Evolutionary conservation across 139 green algal genomes (phyloP).

Genomic region (Penium margaritaceum): DNA sequence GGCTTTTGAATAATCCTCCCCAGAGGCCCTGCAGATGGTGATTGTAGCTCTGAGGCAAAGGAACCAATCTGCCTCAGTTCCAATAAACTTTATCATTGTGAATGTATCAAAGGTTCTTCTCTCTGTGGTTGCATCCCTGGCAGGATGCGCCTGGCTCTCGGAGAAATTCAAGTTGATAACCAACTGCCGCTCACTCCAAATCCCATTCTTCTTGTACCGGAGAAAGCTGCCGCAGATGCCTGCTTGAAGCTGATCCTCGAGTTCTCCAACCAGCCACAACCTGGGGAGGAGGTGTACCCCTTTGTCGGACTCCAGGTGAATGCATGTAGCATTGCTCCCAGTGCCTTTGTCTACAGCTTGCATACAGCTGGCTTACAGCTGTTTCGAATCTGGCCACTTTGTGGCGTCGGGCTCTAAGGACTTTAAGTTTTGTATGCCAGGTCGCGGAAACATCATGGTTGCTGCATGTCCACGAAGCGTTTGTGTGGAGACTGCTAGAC

Average conservation of each 20-base stretch:
- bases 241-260: neutral
- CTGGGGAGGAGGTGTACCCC: neutral
- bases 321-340: neutral
- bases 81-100: no score
- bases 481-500: conserved; percentile 25
- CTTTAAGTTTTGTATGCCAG: neutral
- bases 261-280: no score
- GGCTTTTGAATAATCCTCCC: no score
- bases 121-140: no score
- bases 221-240: neutral
- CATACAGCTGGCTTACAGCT: neutral
- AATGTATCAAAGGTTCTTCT: no score
- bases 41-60: no score
- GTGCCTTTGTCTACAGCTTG: neutral
- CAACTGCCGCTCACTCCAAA: conserved; percentile 7
- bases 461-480: conserved; percentile 14
- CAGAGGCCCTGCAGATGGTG: no score
- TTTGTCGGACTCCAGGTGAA: neutral
- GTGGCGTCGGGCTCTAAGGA: no score
- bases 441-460: neutral
- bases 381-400: neutral
- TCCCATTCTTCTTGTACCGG: conserved; percentile 3
- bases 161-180: no score
- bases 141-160: no score
- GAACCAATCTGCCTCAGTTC: no score